phyloP scores from a whole-genome alignment of 1,284 basidiomycete genomes.

The Pseudozyma sp. region DNA sequence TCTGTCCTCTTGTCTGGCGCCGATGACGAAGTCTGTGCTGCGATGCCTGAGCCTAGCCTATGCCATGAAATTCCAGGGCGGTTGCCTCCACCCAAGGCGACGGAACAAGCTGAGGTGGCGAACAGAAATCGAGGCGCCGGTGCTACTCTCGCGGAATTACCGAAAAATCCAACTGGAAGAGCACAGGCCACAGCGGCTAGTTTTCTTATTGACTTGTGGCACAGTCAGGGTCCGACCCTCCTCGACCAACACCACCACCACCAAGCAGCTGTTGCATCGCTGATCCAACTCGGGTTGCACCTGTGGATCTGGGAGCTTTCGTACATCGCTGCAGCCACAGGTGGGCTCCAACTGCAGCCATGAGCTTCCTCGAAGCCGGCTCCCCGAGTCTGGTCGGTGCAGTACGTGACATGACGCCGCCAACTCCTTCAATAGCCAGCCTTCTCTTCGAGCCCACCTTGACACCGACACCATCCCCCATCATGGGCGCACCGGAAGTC shows the following conservation, averaged over 20 bases:
- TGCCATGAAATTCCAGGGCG: background rate
- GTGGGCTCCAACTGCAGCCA: constrained; percentile 9
- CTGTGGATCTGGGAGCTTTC: too few relatives aligned
- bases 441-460: constrained; percentile 7
- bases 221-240: background rate
- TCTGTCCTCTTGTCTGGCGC: too few relatives aligned
- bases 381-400: constrained; percentile 14
- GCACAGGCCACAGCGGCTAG: constrained; percentile 7
- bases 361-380: constrained; percentile 12
- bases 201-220: too few relatives aligned
- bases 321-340: constrained; percentile 1
- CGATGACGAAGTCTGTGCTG: background rate
- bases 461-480: constrained; percentile 22
- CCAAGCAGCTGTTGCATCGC: background rate
- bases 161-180: background rate
- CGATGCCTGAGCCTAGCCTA: background rate
- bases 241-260: background rate
- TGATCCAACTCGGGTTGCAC: too few relatives aligned
- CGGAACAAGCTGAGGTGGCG: too few relatives aligned
- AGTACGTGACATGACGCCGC: constrained; percentile 12
- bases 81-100: too few relatives aligned
- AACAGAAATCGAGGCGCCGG: too few relatives aligned
- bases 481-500: constrained; percentile 46
- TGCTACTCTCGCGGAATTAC: too few relatives aligned
- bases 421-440: constrained; percentile 14